Evolutionary conservation across 768 basidiomycete genomes (phyloP).

Genomic region (Macrolepiota fuliginosa): DNA sequence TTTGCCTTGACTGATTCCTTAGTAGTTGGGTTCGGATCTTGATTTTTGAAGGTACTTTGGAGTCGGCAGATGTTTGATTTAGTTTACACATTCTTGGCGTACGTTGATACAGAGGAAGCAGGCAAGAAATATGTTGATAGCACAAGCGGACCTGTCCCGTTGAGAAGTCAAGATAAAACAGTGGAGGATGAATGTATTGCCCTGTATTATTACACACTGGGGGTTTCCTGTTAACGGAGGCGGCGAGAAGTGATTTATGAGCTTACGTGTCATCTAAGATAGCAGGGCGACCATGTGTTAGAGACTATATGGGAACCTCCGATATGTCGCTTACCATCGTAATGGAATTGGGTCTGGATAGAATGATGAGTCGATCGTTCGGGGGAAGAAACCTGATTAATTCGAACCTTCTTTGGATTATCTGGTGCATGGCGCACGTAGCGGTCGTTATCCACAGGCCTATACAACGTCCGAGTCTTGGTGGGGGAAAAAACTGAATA

Average conservation of each 20-base stretch:
- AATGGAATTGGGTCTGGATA: slow-evolving; percentile 72
- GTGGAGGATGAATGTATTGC: not conserved
- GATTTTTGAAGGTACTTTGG: not conserved
- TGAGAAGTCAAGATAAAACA: not conserved
- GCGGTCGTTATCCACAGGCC: slow-evolving; percentile 81
- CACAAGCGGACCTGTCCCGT: not conserved
- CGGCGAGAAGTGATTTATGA: not conserved
- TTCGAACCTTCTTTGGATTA: slow-evolving; percentile 80
- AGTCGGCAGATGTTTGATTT: not conserved
- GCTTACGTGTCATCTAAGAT: slow-evolving; percentile 61
- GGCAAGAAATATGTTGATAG: not conserved
- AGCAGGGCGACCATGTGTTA: not conserved
- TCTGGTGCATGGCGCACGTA: slow-evolving; percentile 77
- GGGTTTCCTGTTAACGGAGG: slow-evolving; percentile 6
- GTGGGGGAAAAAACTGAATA: not conserved
- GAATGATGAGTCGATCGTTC: slow-evolving; percentile 1
- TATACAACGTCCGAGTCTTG: slow-evolving; percentile 23
- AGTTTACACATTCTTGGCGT: not conserved
- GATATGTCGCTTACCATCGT: slow-evolving; percentile 56
- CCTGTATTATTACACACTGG: slow-evolving; percentile 31
- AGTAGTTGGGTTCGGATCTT: not conserved
- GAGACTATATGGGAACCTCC: not conserved
- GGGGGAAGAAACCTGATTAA: not conserved
- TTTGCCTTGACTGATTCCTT: not conserved
- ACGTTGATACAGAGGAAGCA: not conserved